These are phyloP conservation scores for Periglandula ipomoeae DNA, from an alignment of 2,329 filamentous ascomycete genomes.

Conservation along the genomic window DNA sequence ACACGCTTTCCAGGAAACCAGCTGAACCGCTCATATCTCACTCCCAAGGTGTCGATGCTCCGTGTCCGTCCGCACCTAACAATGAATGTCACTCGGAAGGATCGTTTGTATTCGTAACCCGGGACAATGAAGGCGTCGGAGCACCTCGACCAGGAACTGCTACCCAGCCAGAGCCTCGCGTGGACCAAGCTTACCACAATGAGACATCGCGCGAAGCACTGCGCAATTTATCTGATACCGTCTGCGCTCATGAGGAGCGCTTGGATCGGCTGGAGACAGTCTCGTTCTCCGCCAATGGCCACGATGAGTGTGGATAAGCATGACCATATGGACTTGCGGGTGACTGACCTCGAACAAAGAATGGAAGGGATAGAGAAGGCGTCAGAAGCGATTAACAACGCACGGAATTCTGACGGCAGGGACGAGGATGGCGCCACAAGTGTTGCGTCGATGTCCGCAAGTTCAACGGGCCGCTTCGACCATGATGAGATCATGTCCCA, in stretches of 20 bases:
- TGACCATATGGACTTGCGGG: conserved; percentile 55
- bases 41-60: conserved; percentile 16
- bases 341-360: conserved; percentile 59
- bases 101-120: conserved; percentile 17
- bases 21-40: conserved; percentile 19
- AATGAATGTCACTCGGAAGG: conserved; percentile 13
- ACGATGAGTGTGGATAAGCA: conserved; percentile 63
- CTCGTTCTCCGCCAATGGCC: conserved; percentile 56
- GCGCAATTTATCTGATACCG: conserved; percentile 39
- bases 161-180: conserved; percentile 20
- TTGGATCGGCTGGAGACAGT: conserved; percentile 60
- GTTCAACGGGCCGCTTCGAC: conserved; percentile 26
- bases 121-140: conserved; percentile 7
- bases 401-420: conserved; percentile 26
- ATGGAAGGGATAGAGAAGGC: conserved; percentile 53
- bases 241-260: conserved; percentile 53
- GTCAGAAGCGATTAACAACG: conserved; percentile 40
- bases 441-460: conserved; percentile 37
- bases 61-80: conserved; percentile 8
- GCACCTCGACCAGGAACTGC: conserved; percentile 13
- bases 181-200: conserved; percentile 11
- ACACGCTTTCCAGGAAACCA: conserved; percentile 30
- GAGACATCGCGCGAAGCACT: conserved; percentile 27
- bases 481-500: conserved; percentile 40
- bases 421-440: conserved; percentile 37